Evolutionary conservation across 148 eudicot genomes (phyloP), one percentile per base, ranked within the genome.

Genomic region (Rhododendron simsii): DNA sequence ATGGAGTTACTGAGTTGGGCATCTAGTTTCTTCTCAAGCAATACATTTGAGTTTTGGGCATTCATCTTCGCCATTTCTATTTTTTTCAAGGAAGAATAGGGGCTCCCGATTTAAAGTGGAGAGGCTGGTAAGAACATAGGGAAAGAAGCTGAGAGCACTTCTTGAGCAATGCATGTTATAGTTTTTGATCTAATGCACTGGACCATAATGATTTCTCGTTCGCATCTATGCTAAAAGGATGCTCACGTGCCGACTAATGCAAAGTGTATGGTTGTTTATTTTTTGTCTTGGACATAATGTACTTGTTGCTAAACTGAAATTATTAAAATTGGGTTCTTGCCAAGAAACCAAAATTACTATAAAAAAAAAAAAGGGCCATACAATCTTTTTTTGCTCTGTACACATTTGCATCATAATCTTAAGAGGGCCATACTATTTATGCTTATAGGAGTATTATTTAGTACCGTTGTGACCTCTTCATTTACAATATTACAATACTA

Each of bases 91-190:
- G 48, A 41, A 20, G 16, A 41, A 77, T 18, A 39, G 5, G 44
- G 10, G 12, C 51, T 20, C 2, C 50, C 1, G n/a, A 35, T 39
- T 77, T 50, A 77, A 18, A 77, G n/a, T 1, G 30, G 80, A 77
- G 47, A 75, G 78, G 23, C 78, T 75, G 30, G 51, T 77, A 77
- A 21, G 28, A 77, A 28, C 35, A 12, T 69, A 69, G 18, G 33
- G 55, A 78, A 76, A 78, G 55, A 45, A 78, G 81, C 53, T 45
- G 18, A 55, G 81, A 78, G 81, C 12, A 39, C 80, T 41, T 76
- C 12, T 41, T 39, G 26, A 53, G 13, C 35, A 45, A 50, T 78
- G 18, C 81, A 47, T 30, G 30, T 12, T 51, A 51, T 51, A 80
- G 18, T 14, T 80, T 30, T 51, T 20, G 28, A 21, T 80, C 82